Percentiles rank a stretch among this genome's conserved stretches.
Conservation (phyloP, 2,329 filamentous ascomycete genomes). For the Trichoderma sp. region DNA sequence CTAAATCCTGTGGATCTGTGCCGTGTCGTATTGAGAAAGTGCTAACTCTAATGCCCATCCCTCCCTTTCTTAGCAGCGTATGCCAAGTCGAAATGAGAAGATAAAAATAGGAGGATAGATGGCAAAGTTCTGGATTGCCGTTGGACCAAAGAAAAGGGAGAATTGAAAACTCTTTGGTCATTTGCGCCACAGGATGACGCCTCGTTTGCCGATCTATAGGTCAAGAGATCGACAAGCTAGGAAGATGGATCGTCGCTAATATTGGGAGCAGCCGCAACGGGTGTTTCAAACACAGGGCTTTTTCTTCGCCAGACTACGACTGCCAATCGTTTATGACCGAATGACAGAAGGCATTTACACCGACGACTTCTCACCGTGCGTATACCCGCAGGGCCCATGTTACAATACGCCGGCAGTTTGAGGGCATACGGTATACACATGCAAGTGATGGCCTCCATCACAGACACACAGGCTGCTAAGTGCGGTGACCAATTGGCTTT, state of each 20-base stretch:
- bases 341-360: background rate
- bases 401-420: background rate
- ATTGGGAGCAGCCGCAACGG: constrained; percentile 13
- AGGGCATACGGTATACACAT: background rate
- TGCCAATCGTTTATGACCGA: background rate
- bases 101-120: background rate
- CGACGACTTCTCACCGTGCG: background rate
- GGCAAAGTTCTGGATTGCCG: background rate
- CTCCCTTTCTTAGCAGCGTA: background rate
- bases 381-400: background rate
- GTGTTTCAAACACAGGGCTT: background rate
- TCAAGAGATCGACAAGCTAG: constrained; percentile 8
- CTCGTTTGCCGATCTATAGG: constrained; percentile 5
- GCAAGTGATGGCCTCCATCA: background rate
- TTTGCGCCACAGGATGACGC: constrained; percentile 11
- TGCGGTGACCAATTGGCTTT: constrained; percentile 10
- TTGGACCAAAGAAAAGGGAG: background rate
- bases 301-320: background rate
- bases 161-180: background rate
- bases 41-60: background rate
- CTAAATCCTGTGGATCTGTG: background rate
- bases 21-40: background rate
- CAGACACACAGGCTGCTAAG: background rate
- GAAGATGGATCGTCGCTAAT: constrained; percentile 4
- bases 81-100: background rate